Percentiles rank a stretch among this genome's conserved stretches.
Evolutionary conservation across 805 yeast genomes (phyloP).

Genomic region (Suhomyces xylopsoci): DNA sequence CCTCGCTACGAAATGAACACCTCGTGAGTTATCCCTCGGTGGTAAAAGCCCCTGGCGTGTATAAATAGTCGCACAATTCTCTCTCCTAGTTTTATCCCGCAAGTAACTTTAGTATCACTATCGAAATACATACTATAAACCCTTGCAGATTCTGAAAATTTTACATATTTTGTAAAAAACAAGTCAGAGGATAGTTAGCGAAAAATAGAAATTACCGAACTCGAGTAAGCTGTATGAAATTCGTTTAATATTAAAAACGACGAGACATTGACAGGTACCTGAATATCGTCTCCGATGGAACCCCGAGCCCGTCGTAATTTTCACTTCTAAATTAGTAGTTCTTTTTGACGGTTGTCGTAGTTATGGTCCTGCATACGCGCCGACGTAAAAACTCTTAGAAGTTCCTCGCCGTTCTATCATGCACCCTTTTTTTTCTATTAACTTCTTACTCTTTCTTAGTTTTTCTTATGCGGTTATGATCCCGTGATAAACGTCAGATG

Average conservation of each 20-base stretch:
- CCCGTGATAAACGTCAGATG: constrained; percentile 6
- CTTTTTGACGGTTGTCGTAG: neutral
- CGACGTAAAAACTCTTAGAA: neutral
- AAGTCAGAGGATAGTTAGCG: neutral
- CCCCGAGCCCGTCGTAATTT: neutral
- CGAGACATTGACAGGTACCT: neutral
- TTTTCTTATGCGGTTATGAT: neutral
- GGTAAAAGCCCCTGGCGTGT: no score
- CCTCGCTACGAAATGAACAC: no score
- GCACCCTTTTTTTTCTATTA: neutral
- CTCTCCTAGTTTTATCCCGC: no score
- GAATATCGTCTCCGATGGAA: neutral
- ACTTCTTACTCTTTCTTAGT: constrained; percentile 1
- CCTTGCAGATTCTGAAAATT: no score
- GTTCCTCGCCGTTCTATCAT: neutral
- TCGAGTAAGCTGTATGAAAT: neutral
- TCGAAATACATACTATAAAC: no score
- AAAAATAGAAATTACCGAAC: neutral
- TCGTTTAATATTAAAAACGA: neutral
- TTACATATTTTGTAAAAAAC: neutral
- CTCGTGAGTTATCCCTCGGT: no score
- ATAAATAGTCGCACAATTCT: no score
- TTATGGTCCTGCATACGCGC: neutral
- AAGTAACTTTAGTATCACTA: no score
- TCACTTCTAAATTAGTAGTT: neutral